Base-by-base conservation (phyloP, 495 filamentous ascomycete species). In the Barbatosphaeria neglecta region DNA sequence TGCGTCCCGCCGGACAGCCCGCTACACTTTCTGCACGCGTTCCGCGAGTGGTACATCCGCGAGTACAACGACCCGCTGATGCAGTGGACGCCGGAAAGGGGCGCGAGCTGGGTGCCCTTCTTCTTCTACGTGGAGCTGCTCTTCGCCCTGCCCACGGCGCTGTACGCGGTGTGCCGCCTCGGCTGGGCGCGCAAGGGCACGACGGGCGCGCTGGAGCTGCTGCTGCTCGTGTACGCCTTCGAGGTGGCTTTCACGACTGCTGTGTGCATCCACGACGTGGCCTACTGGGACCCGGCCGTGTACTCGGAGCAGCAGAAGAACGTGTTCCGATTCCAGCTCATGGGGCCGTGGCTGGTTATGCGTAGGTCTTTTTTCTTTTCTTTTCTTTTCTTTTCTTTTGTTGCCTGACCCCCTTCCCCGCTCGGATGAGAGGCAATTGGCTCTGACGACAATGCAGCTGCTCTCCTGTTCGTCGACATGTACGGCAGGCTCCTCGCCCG, bases 11-110 rank as follows among this genome's bases (percentile, higher is more conserved):
- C 54, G 1, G 50, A 51, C 10, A 42, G 58, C 0, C 67, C 69
- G 1, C 52, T 74, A 4, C 65, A 72, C 56, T 51, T 79, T 55
- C 69, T 81, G 43, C 51, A 56, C 31, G 35, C 57, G 0, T 35
- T 86, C 27, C 80, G 81, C 27, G 52, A 62, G 0, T 83, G 68
- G 63, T 89, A 90, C 66, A 71, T 85, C 50, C 48, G 60, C 13
- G 83, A 71, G 7, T 86, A 81, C 67, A 76, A 78, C 35, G 88
- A 95, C 64, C 84, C 80, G 22, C 85, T 89, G 67, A 84, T 88
- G 58, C 70, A 74, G 39, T 68, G 69, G 22, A 65, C 78, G 2
- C 80, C 84, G 0, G 62, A 58, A 18, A 49, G 47, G 3, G 54
- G 62, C 46, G 61, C 64, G 41, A 67, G 67, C 39, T 95, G 86